A percentile compares a stretch with the other conserved stretches of the same genome.
phyloP scores from a whole-genome alignment of 2,329 filamentous ascomycete species.

The Trichoderma sp. region DNA sequence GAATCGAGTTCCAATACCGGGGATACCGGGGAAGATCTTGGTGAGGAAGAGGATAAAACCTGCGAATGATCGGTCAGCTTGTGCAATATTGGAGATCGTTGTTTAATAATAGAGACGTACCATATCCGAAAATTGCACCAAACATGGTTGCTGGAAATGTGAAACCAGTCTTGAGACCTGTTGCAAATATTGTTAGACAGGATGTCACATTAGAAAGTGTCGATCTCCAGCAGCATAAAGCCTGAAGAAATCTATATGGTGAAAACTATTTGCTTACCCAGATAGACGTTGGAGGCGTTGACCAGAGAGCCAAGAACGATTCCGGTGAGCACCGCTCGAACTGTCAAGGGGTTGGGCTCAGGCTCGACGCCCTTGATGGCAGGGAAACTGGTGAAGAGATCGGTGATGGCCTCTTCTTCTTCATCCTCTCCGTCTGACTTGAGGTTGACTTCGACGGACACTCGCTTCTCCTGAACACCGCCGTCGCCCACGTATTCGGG shows the following conservation, averaged over 20 bases:
- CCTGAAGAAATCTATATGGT: too few relatives aligned
- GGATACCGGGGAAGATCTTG: constrained; percentile 46
- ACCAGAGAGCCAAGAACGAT: constrained; percentile 56
- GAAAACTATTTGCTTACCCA: constrained; percentile 40
- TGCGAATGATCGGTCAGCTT: not conserved
- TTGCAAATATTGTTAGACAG: not conserved
- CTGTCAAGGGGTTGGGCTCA: constrained; percentile 50
- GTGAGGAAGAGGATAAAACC: constrained; percentile 53
- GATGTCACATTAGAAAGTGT: too few relatives aligned
- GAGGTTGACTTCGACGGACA: constrained; percentile 25
- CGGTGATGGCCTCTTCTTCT: constrained; percentile 31
- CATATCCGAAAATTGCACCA: constrained; percentile 58
- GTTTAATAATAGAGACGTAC: not conserved
- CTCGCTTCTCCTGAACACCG: constrained; percentile 25
- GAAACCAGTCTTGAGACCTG: constrained; percentile 51
- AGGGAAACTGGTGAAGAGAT: constrained; percentile 43
- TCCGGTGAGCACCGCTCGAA: constrained; percentile 54
- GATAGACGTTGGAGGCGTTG: constrained; percentile 61
- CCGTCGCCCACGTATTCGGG: not conserved
- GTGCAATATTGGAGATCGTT: fast-evolving
- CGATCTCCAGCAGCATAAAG: not conserved
- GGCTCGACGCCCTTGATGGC: constrained; percentile 40
- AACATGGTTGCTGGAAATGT: constrained; percentile 49
- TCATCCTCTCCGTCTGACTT: constrained; percentile 29
- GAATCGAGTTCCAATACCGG: constrained; percentile 52